Evolutionary conservation across 371 early-diverging fungal species (phyloP), one percentile per base, ranked within the genome.

Genomic region (Funneliformis caledonium): DNA sequence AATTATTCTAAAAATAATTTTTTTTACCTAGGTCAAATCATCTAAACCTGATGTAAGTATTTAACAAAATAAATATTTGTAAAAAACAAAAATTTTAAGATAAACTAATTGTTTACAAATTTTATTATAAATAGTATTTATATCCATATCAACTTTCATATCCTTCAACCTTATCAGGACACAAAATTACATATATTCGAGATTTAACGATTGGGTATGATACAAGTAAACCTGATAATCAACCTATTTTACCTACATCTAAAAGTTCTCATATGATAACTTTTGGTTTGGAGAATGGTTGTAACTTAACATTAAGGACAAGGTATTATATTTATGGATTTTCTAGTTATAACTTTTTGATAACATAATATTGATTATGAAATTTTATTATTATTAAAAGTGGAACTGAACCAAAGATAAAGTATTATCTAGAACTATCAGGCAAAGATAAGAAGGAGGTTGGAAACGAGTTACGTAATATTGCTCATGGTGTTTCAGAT

Each of bases 391-490:
- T 68, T 19, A 26, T 43, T 19, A 14, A 22, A 43, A 82, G 68
- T 78, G 98, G 98, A 16, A 98, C 98, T 2, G 98, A 97, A 84
- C 97, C 98, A 72, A 97, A 98, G 85, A 94, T 98, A 86, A 98
- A 98, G 86, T 98, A 94, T 84, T 98, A 98, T 81, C 88, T 92
- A 42, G 98, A 97, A 82, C 88, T 94, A 52, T 87, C 90, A 52
- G 93, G 92, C 16, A 76, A 83, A 9, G 82, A 81, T 37, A 85
- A 87, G 74, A 86, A 82, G 42, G 14, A 47, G 31, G 62, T 14
- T n/a, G 43, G 4, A 14, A 45, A 45, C 22, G 76, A 76, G 26
- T 62, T 62, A 16, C n/a, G 12, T 19, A 50, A 64, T 10, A 22
- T 76, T 19, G 6, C 62, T 64, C 11, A 76, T 47, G 47, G 76